Evolutionary conservation across 768 basidiomycete genomes (phyloP).

Genomic region (Crassisporium funariophilum): DNA sequence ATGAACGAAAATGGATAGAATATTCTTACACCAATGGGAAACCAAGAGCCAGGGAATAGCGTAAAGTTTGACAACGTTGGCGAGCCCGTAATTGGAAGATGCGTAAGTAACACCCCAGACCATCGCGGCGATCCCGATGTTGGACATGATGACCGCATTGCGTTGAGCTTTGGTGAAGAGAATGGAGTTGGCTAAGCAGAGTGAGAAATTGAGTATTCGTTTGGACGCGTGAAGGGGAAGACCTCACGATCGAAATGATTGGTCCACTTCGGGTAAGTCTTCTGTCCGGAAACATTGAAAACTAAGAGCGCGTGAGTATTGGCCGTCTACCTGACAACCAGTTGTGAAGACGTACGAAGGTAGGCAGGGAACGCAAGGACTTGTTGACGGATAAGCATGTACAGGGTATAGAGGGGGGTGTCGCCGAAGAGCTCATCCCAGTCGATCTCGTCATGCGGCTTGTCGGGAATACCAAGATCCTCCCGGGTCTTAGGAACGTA

Average conservation of each 20-base stretch:
- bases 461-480: slow-evolving; percentile 53
- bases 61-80: slow-evolving; percentile 50
- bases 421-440: slow-evolving; percentile 61
- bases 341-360: slow-evolving; percentile 43
- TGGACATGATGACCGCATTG: slow-evolving; percentile 55
- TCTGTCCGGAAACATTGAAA: slow-evolving; percentile 64
- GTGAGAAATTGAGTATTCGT: background rate
- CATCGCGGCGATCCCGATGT: slow-evolving; percentile 57
- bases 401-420: slow-evolving; percentile 61
- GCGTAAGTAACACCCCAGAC: slow-evolving; percentile 40
- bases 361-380: slow-evolving; percentile 64
- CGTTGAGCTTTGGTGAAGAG: slow-evolving; percentile 57
- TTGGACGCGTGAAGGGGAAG: slow-evolving; percentile 1
- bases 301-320: slow-evolving; percentile 36
- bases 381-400: slow-evolving; percentile 57
- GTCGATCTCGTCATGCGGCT: slow-evolving; percentile 38
- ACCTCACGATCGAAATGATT: slow-evolving; percentile 65
- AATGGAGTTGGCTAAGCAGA: slow-evolving; percentile 56
- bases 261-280: slow-evolving; percentile 60
- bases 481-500: slow-evolving; percentile 64
- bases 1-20: background rate
- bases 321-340: slow-evolving; percentile 12
- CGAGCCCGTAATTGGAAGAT: slow-evolving; percentile 37
- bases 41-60: slow-evolving; percentile 58
- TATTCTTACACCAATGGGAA: slow-evolving; percentile 52